Evolutionary conservation across 768 basidiomycete species (phyloP).

Genomic region (Cystofilobasidium capitatum): DNA sequence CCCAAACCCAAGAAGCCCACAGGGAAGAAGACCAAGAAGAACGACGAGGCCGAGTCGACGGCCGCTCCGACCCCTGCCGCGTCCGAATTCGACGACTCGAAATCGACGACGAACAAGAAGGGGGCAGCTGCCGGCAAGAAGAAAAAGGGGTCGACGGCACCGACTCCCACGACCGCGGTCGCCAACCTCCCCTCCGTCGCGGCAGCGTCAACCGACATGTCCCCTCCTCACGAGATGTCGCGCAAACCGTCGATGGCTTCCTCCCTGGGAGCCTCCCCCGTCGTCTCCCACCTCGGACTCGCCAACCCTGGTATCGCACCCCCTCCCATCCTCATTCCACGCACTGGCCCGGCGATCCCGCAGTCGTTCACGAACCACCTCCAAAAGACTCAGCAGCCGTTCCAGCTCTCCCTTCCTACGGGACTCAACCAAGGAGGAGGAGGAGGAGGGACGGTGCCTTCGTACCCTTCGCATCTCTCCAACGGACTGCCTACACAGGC

Average conservation of each 20-base stretch:
- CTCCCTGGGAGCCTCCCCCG: background rate
- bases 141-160: background rate
- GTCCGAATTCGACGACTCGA: background rate
- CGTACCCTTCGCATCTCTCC: background rate
- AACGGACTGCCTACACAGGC: background rate
- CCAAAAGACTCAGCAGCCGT: background rate
- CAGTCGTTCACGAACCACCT: slow-evolving; percentile 1
- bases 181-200: background rate
- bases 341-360: background rate
- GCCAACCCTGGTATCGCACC: background rate
- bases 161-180: background rate
- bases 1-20: background rate
- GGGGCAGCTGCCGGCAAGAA: background rate
- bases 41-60: background rate
- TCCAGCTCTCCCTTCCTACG: background rate
- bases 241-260: background rate
- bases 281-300: background rate
- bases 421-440: background rate
- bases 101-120: background rate
- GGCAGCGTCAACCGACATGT: background rate
- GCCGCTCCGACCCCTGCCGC: background rate
- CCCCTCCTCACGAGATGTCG: too few relatives aligned
- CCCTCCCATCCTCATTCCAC: background rate
- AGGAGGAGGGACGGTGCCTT: background rate
- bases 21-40: background rate